A percentile compares a stretch with the other conserved stretches of the same genome.
Conservation (phyloP, 495 filamentous ascomycete genomes). For the Talaromyces nanjingensis region DNA sequence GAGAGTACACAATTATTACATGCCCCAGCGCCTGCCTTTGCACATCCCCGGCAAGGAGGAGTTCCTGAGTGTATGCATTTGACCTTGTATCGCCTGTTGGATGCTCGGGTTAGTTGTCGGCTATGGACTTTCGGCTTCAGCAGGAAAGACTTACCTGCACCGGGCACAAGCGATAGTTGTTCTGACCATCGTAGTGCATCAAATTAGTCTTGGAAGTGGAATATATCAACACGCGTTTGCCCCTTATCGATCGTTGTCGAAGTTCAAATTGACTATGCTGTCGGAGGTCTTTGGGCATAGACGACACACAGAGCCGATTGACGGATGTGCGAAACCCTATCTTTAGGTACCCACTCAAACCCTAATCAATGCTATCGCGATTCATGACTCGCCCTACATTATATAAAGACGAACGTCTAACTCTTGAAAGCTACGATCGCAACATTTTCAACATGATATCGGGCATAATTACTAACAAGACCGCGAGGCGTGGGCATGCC, state of each 20-base stretch:
- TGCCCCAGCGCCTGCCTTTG: not conserved
- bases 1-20: not conserved
- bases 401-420: too few relatives aligned
- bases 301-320: not conserved
- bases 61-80: not conserved
- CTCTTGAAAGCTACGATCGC: too few relatives aligned
- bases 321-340: not conserved
- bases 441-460: too few relatives aligned
- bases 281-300: not conserved
- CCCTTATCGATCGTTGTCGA: not conserved
- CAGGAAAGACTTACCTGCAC: not conserved
- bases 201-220: not conserved
- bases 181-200: not conserved
- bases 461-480: too few relatives aligned
- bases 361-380: not conserved
- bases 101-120: not conserved
- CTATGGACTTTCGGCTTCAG: not conserved
- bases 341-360: not conserved
- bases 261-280: not conserved
- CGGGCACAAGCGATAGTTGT: not conserved
- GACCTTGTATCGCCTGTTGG: not conserved
- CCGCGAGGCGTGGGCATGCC: too few relatives aligned
- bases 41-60: not conserved
- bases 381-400: not conserved
- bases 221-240: not conserved